phyloP scores from a whole-genome alignment of 1,284 basidiomycete species.

The Apiotrichum brassicae region DNA sequence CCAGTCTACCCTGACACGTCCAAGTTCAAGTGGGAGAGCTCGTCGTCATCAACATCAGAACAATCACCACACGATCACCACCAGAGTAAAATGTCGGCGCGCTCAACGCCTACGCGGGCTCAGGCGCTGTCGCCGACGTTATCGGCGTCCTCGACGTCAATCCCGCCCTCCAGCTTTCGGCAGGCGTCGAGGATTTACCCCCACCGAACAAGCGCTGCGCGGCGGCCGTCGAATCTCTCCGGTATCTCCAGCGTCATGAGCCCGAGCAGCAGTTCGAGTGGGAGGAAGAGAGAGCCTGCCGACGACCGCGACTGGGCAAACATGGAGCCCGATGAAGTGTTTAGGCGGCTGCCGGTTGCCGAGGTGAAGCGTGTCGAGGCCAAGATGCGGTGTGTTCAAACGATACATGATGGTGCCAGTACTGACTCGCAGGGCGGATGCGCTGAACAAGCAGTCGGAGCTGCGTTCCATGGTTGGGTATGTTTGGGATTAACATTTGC shows the following conservation, averaged over 20 bases:
- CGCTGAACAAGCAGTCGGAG: constrained; percentile 84
- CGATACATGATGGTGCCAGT: neutral
- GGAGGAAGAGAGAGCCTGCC: neutral
- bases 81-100: constrained; percentile 1
- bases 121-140: neutral
- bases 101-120: constrained; percentile 5
- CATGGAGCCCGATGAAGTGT: constrained; percentile 72
- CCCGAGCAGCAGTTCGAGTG: neutral
- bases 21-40: neutral
- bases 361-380: constrained; percentile 69
- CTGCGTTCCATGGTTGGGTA: constrained; percentile 91
- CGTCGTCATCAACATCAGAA: neutral
- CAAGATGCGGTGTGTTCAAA: constrained; percentile 57
- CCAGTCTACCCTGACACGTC: constrained; percentile 2
- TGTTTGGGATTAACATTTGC: constrained; percentile 45
- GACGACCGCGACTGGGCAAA: constrained; percentile 36
- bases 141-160: neutral
- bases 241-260: neutral
- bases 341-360: constrained; percentile 62
- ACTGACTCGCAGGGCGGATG: constrained; percentile 55
- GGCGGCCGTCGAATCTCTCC: constrained; percentile 2
- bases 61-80: neutral
- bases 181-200: neutral
- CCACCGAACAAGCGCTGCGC: neutral
- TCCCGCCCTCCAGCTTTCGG: neutral